Evolutionary conservation across 768 basidiomycete species (phyloP), one percentile per base, ranked within the genome.

Genomic region (Asterophora lycoperdoides): DNA sequence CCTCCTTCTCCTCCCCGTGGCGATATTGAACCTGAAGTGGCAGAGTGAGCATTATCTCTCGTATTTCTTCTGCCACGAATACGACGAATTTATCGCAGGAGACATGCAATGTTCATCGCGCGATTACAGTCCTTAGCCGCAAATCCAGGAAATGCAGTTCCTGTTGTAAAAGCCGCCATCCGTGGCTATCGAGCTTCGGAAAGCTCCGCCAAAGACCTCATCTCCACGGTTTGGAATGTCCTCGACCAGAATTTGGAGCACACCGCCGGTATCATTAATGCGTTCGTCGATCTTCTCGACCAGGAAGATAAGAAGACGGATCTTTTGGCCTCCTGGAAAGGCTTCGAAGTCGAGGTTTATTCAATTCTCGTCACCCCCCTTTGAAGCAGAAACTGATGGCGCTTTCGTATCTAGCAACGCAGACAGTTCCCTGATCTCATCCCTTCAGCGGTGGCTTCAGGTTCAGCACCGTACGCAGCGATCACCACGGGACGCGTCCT

Each of bases 191-290:
- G 80, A 19, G 64, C 75, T 2, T 82, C 82, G 35, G 94, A 99
- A 62, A 80, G 82, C 8, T 81, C 78, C 34, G 88, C 93, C 2
- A 75, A 83, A 3, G 95, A 95, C 64, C 74, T 97, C 53, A 84
- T 97, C 43, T 84, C 84, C 34, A 94, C 89, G 0, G 73, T 94
- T n/a, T 95, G 84, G 84, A 89, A 84, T 60, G 75, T 75, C 38
- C 64, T 86, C 67, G 70, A 74, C 48, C 59, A 62, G 43, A 68
- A 70, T 37, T 63, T 87, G 17, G 92, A 96, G 44, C 75, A 81
- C 26, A 88, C 90, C 0, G 84, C 83, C 0, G 81, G 85, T 52
- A 77, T 89, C 29, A 72, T 92, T 37, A 86, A 84, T 51, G 71
- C 78, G 2, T 72, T 89, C 29, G 80, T 93, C 4, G 91, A 91